Evolutionary conservation across 345 rosid species (phyloP).

Genomic region (Combretum micranthum): DNA sequence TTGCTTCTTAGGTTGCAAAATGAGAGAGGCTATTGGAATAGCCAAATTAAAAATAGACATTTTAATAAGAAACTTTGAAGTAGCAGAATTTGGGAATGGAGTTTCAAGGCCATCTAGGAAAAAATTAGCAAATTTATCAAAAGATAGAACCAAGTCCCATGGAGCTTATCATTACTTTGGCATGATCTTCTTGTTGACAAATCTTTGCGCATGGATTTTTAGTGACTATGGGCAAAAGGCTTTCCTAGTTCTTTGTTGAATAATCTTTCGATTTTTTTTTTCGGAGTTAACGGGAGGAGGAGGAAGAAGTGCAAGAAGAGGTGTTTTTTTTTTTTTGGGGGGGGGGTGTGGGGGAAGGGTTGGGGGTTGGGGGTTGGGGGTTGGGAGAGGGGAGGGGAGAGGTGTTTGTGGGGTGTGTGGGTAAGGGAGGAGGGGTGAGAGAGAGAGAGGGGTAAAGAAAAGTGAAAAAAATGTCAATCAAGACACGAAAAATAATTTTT

Average conservation of each 20-base stretch:
- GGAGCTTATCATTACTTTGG: conserved; percentile 64
- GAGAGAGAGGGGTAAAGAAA: too few species aligned
- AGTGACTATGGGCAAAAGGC: conserved; percentile 74
- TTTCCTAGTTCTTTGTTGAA: conserved; percentile 33
- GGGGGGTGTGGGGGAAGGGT: too few species aligned
- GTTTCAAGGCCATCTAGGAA: conserved; percentile 18
- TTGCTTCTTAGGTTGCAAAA: conserved; percentile 6
- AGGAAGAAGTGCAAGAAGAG: too few species aligned
- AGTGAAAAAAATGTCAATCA: too few species aligned
- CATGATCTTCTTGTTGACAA: conserved; percentile 53
- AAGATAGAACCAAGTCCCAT: conserved; percentile 41
- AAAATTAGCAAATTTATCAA: conserved; percentile 18
- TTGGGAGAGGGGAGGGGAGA: too few species aligned
- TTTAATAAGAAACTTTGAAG: conserved; percentile 25
- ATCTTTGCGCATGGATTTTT: conserved; percentile 74
- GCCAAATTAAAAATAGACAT: conserved; percentile 10
- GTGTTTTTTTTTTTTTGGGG: too few species aligned
- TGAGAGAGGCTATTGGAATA: conserved; percentile 17
- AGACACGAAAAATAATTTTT: too few species aligned
- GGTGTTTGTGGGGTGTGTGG: too few species aligned
- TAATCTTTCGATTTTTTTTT: too few species aligned
- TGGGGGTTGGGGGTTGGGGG: too few species aligned
- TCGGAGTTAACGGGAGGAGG: too few species aligned
- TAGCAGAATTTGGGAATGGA: conserved; percentile 18
- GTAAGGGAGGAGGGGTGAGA: too few species aligned